Conservation (phyloP, 805 yeast species). For the Brettanomyces bruxellensis region DNA sequence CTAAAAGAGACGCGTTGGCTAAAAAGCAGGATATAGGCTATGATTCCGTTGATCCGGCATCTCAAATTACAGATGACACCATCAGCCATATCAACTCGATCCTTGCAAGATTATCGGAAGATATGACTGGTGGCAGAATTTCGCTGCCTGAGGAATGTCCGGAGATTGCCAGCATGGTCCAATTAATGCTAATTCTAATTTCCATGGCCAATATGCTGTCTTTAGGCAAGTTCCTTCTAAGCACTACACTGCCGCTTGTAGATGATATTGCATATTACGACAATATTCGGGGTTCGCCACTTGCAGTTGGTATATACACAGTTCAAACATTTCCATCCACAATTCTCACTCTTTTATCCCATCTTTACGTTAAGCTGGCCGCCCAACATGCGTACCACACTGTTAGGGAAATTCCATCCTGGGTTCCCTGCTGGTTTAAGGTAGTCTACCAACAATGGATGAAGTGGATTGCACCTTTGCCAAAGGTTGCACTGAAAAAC, state of each 20-base stretch:
- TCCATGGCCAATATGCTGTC: constrained; percentile 10
- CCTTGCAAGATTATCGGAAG: constrained; percentile 2
- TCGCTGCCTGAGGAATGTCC: constrained; percentile 2
- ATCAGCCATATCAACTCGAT: neutral
- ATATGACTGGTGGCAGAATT: no score
- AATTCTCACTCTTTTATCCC: no score
- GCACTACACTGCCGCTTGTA: constrained; percentile 32
- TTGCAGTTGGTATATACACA: constrained; percentile 26
- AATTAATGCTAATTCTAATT: constrained; percentile 16
- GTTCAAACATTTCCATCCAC: constrained; percentile 31
- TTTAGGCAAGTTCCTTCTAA: constrained; percentile 23
- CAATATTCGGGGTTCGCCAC: constrained; percentile 23
- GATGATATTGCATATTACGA: constrained; percentile 43
- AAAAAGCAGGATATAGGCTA: neutral
- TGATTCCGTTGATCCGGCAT: neutral
- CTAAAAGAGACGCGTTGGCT: neutral
- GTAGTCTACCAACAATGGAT: constrained; percentile 8
- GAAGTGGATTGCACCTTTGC: neutral
- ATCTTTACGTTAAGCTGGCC: neutral
- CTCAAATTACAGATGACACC: neutral
- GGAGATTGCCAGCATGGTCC: constrained; percentile 11
- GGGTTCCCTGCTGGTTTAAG: constrained; percentile 7
- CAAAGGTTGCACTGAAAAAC: constrained; percentile 3
- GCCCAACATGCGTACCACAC: constrained; percentile 6
- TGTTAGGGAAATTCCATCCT: neutral